Evolutionary conservation across 1,284 basidiomycete species (phyloP), one percentile per base, ranked within the genome.

Genomic region (Pascua sp.): DNA sequence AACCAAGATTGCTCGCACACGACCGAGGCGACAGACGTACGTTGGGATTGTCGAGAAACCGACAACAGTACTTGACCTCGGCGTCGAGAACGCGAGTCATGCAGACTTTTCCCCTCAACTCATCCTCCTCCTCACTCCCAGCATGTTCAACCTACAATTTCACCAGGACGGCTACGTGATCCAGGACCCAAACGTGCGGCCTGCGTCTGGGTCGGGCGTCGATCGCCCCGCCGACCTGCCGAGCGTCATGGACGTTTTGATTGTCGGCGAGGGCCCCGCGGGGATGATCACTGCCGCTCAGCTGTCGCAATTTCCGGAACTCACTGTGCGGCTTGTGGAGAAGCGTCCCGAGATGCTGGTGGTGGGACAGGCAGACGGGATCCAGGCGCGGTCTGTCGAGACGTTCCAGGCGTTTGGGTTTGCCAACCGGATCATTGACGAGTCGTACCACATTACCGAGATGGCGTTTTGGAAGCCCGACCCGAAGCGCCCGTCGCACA

Each of bases 371-470:
- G 55, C 55, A 10, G 55, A 56, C 41, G 55, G 55, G 15, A 51
- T 56, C 45, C 55, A 56, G 45, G 49, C 55, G 40, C 39, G 55
- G 5, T 51, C 55, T 1, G 17, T 56, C 17, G 55, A 56, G 49
- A 56, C 49, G 16, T 56, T 56, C 45, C 55, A 56, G 45, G 55
- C 55, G 40, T 56, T 56, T 41, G 55, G 55, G 12, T 56, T 56
- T n/a, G 55, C 36, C 16, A 18, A 42, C 32, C 49, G 55, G 5
- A 47, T 56, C 32, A 41, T 51, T 36, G 49, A 51, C 32, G 55
- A 56, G 49, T 17, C 36, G 10, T 51, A 56, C 45, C 49, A 17
- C 17, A 51, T 56, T 17, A 51, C 49, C 4, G 49, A 56, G 49
- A 47, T 56, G 45, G 55, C 55, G 41, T 51, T 56, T 41, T 56